phyloP scores from a whole-genome alignment of 495 filamentous ascomycete genomes.

The Elasticomyces elasticus region DNA sequence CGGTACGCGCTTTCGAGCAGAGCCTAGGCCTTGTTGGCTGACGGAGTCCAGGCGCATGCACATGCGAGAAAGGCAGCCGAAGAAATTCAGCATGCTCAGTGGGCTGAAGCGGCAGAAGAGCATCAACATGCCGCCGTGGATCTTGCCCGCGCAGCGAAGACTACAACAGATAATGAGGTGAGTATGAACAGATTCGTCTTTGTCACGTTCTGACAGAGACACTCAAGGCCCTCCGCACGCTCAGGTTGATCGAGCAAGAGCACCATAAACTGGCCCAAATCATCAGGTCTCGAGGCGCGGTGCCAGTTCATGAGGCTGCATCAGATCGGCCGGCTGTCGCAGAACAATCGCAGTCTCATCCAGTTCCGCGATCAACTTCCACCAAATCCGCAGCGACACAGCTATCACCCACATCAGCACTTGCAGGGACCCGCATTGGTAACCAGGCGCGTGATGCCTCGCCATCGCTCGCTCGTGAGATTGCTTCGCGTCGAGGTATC shows the following conservation, averaged over 20 bases:
- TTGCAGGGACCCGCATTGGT: conserved; percentile 1
- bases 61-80: conserved; percentile 72
- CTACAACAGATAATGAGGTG: conserved; percentile 66
- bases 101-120: conserved; percentile 70
- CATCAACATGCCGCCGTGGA: conserved; percentile 84
- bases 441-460: conserved; percentile 13
- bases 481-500: conserved; percentile 19
- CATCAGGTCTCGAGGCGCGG: conserved; percentile 42
- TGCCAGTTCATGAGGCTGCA: conserved; percentile 21
- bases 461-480: conserved; percentile 19
- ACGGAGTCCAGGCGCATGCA: conserved; percentile 58
- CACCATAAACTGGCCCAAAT: conserved; percentile 70
- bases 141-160: conserved; percentile 70
- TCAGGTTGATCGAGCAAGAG: conserved; percentile 76
- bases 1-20: conserved; percentile 33
- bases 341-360: not conserved
- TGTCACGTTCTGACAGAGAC: not conserved
- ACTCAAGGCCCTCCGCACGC: conserved; percentile 60
- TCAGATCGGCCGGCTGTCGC: not conserved
- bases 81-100: conserved; percentile 63
- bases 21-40: not conserved
- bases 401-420: conserved; percentile 7
- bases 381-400: not conserved
- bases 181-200: not conserved
- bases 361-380: not conserved